Conservation (phyloP, 768 basidiomycete genomes). For the Lepiota brunneoincarnata region DNA sequence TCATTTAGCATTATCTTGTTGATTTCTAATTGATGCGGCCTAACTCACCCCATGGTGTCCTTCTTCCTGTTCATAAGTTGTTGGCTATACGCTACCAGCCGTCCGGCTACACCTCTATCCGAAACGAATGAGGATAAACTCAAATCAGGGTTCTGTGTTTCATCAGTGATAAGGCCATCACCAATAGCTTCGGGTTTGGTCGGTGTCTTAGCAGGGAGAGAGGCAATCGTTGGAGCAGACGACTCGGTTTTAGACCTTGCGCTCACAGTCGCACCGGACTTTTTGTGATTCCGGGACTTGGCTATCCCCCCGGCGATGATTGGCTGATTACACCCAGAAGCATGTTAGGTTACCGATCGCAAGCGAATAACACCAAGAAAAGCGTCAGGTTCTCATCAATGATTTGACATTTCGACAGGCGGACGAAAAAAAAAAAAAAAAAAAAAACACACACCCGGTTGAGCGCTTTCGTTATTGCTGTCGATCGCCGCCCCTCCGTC, state of each 20-base stretch:
- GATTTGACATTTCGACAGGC: background rate
- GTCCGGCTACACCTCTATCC: constrained; percentile 39
- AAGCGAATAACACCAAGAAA: background rate
- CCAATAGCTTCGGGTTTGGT: constrained; percentile 15
- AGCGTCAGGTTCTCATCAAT: constrained; percentile 18
- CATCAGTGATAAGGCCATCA: constrained; percentile 13
- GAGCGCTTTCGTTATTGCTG: background rate
- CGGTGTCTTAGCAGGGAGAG: constrained; percentile 13
- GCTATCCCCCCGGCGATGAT: constrained; percentile 2
- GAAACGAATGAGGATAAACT: constrained; percentile 26
- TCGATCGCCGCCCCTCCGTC: background rate
- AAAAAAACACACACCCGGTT: background rate
- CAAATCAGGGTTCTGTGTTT: constrained; percentile 17
- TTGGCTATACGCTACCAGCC: constrained; percentile 50
- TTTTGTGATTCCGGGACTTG: constrained; percentile 12
- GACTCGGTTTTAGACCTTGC: background rate
- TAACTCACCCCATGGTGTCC: constrained; percentile 40
- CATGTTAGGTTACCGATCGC: constrained; percentile 2
- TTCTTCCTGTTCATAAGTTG: constrained; percentile 30
- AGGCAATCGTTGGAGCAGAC: constrained; percentile 10
- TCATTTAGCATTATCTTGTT: background rate
- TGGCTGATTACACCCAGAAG: background rate
- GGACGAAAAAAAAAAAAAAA: background rate
- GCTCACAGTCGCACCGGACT: constrained; percentile 1
- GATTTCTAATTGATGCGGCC: background rate